Conservation (phyloP, 345 rosid species). For the Sisymbrium altissimum region DNA sequence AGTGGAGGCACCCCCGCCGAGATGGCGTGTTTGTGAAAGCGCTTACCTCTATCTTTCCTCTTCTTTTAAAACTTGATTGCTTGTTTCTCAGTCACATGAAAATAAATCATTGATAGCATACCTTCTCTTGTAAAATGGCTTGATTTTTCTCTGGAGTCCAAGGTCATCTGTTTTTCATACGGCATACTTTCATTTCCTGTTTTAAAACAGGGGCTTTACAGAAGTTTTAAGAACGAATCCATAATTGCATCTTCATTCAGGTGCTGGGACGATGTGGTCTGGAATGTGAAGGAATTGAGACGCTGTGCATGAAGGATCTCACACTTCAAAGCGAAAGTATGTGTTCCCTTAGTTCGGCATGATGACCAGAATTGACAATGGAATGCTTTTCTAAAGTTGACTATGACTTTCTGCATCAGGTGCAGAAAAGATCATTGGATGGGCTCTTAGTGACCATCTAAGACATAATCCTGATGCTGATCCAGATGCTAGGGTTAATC, state of each 20-base stretch:
- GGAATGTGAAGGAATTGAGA: conserved; percentile 72
- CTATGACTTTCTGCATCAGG: conserved; percentile 39
- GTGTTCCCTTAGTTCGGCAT: conserved; percentile 20
- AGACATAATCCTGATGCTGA: conserved; percentile 67
- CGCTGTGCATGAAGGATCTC: conserved; percentile 69
- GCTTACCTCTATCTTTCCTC: neutral
- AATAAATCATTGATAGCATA: neutral
- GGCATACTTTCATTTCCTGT: neutral
- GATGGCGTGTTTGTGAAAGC: neutral
- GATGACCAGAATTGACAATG: neutral
- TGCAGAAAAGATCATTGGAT: conserved; percentile 82
- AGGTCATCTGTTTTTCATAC: neutral
- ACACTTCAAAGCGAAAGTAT: conserved; percentile 72
- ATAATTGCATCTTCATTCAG: conserved; percentile 37
- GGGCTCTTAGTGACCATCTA: conserved; percentile 79
- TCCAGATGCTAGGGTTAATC: conserved; percentile 40
- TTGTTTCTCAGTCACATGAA: neutral
- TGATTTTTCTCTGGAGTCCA: neutral
- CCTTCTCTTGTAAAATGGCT: neutral
- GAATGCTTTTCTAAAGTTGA: neutral
- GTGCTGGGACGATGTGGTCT: conserved; percentile 59
- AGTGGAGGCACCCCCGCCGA: neutral
- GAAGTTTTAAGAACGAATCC: conserved; percentile 1
- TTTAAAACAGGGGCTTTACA: neutral
- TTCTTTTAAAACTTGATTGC: neutral